Conservation (phyloP, 305 asterid genomes). For the Plantago lanceolata region DNA sequence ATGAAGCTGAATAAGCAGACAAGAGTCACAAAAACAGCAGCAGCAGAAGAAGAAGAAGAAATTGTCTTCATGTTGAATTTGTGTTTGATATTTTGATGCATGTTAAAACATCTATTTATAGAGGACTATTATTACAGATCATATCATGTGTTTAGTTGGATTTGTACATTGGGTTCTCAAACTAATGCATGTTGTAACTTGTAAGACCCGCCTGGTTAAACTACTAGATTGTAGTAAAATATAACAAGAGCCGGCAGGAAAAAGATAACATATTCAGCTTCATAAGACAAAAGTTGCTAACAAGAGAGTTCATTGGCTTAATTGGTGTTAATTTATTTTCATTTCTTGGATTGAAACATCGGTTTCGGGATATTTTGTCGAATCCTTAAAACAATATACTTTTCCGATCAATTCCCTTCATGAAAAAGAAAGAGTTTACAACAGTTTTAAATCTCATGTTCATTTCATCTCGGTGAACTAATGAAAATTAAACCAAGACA, state of each 20-base stretch:
- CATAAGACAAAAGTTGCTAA: no score
- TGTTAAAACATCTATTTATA: conserved; percentile 23
- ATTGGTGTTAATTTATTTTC: no score
- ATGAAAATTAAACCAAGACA: no score
- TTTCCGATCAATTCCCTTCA: no score
- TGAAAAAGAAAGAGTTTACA: no score
- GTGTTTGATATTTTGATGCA: conserved; percentile 17
- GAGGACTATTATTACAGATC: background rate
- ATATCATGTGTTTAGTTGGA: background rate
- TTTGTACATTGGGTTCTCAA: conserved; percentile 11
- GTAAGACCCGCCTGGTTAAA: conserved; percentile 28
- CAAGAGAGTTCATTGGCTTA: background rate
- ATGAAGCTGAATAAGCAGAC: conserved; percentile 20
- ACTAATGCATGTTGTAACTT: conserved; percentile 26
- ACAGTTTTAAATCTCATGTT: no score
- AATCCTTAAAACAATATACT: no score
- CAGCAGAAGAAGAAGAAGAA: conserved; percentile 25
- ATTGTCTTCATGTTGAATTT: conserved; percentile 15
- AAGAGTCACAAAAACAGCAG: conserved; percentile 25
- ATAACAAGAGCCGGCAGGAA: conserved; percentile 22
- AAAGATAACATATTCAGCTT: no score
- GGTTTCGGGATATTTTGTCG: no score
- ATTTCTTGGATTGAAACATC: no score
- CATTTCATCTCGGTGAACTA: no score
- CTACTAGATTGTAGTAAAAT: background rate